Evolutionary conservation across 805 yeast species (phyloP), one percentile per base, ranked within the genome.

Genomic region (Candida multigemmis): DNA sequence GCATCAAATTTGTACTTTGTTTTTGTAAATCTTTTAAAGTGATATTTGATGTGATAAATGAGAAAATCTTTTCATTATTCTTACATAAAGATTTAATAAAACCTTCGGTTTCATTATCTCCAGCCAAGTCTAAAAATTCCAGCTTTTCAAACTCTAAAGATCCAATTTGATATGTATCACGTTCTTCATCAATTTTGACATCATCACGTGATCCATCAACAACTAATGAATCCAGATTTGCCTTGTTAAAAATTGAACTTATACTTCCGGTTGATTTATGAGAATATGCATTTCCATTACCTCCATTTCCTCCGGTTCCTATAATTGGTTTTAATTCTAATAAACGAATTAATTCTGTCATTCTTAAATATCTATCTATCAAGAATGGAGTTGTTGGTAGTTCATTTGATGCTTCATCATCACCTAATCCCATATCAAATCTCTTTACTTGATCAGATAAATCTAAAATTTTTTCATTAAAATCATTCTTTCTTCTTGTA

Each of bases 401-500:
- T 36, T 78, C 85, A 26, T 55, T 68, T 20, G 73, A 48, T 1
- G 67, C 50, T 5, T 60, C 60, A 19, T 62, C 65, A 15, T 50
- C 59, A n/a, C 77, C 60, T 20, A 73, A 60, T n/a, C 70, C 68
- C 29, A 68, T 47, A 36, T 72, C 76, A 14, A 77, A 73, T 32
- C 82, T 54, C 30, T 70, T 69, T 14, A 73, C 64, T 21, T 65
- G 68, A 35, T 71, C 69, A 31, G 76, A 66, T 38, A 78, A 53
- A 26, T 71, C 74, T 34, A 78, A 52, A 6, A 58, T 49, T 44
- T 70, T 77, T 21, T 71, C 72, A 26, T 67, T 68, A 44, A 77
- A 77, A 40, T 77, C 89, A 40, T 77, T 53, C 39, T 74, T 77
- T 29, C 82, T 58, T 4, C 77, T 76, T 0, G 94, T 79, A 16